Evolutionary conservation across 805 yeast species (phyloP).

Genomic region (Candida ovalis): DNA sequence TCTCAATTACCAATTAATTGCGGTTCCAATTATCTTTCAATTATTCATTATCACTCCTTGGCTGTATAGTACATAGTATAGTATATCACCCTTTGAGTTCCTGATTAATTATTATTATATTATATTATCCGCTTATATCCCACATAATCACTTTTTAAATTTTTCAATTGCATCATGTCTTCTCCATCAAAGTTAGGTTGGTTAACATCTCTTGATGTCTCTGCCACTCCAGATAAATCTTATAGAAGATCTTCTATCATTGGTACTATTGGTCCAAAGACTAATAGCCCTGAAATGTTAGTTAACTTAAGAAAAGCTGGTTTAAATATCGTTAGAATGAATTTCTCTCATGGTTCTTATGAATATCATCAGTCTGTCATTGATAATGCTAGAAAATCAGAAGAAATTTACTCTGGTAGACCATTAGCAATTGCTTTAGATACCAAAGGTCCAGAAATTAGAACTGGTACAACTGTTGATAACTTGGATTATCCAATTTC

Average conservation of each 20-base stretch:
- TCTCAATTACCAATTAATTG: background rate
- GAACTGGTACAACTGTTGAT: conserved; percentile 92
- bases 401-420: conserved; percentile 85
- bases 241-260: conserved; percentile 94
- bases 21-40: too few species aligned
- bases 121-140: background rate
- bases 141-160: background rate
- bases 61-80: too few species aligned
- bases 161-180: conserved; percentile 12
- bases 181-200: conserved; percentile 58
- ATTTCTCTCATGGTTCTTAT: conserved; percentile 97
- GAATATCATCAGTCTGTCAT: conserved; percentile 96
- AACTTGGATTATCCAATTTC: conserved; percentile 78
- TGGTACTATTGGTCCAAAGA: conserved; percentile 98
- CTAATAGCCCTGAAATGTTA: conserved; percentile 83
- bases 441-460: conserved; percentile 99
- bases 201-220: conserved; percentile 75
- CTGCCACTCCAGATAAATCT: conserved; percentile 70
- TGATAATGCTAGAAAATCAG: conserved; percentile 95
- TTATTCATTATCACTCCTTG: too few species aligned
- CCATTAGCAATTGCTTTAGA: conserved; percentile 98
- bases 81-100: background rate
- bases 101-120: background rate
- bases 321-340: conserved; percentile 96
- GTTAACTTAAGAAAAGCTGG: conserved; percentile 94